Percentiles rank a stretch among this genome's conserved stretches.
These are phyloP conservation scores for Sabuloglossum arenarium DNA, from an alignment of 495 filamentous ascomycete genomes.

Conservation along the genomic window DNA sequence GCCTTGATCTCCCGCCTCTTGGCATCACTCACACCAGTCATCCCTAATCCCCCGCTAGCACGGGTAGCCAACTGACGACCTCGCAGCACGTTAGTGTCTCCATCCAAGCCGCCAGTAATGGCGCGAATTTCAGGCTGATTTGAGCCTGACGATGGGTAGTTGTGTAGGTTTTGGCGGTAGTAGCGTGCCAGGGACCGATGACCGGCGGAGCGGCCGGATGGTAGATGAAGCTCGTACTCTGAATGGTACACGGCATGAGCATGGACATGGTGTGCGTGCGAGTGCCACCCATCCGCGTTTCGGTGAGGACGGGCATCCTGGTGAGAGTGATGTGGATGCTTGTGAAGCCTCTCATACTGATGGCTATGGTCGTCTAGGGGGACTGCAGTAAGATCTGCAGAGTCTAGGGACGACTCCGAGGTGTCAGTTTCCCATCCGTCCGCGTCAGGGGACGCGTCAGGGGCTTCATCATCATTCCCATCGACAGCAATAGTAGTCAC, in stretches of 20 bases:
- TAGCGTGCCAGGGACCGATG: slow-evolving; percentile 72
- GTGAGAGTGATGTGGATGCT: slow-evolving; percentile 45
- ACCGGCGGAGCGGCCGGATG: slow-evolving; percentile 71
- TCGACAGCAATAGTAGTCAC: slow-evolving; percentile 9
- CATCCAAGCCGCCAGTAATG: slow-evolving; percentile 27
- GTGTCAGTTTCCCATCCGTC: slow-evolving; percentile 87
- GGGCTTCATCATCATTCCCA: slow-evolving; percentile 9
- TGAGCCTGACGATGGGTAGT: slow-evolving; percentile 36
- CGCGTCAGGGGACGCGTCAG: slow-evolving; percentile 31
- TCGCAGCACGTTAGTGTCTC: slow-evolving; percentile 15
- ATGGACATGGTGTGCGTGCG: slow-evolving; percentile 34
- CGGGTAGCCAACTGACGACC: slow-evolving; percentile 41
- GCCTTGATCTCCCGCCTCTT: slow-evolving; percentile 43
- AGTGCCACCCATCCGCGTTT: slow-evolving; percentile 51
- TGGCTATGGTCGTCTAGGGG: slow-evolving; percentile 39
- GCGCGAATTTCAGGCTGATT: slow-evolving; percentile 14
- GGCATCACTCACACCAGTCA: slow-evolving; percentile 49
- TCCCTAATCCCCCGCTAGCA: slow-evolving; percentile 52
- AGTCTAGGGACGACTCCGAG: slow-evolving; percentile 62
- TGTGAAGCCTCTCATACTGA: slow-evolving; percentile 34
- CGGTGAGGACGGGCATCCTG: slow-evolving; percentile 40
- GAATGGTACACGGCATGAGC: slow-evolving; percentile 59
- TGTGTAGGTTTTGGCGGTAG: slow-evolving; percentile 82
- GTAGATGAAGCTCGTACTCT: slow-evolving; percentile 88
- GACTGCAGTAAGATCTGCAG: slow-evolving; percentile 48